Conservation (phyloP, 768 basidiomycete species). For the Lactarius vividus region DNA sequence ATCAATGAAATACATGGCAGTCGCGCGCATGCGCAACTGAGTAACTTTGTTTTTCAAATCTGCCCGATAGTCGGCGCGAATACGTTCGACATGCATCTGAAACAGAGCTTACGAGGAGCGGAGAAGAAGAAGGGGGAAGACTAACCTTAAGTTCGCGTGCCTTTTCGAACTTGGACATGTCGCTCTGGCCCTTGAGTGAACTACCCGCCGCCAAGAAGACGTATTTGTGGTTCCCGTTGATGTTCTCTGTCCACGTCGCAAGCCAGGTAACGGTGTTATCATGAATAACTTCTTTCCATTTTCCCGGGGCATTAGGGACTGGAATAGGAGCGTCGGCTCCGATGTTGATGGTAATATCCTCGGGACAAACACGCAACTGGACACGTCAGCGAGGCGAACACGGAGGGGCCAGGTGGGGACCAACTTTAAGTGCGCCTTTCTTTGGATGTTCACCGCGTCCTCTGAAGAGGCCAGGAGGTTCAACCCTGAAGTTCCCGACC, state of each 20-base stretch:
- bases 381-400: conserved; percentile 2
- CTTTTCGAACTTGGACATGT: conserved; percentile 98
- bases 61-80: conserved; percentile 81
- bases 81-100: conserved; percentile 86
- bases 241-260: conserved; percentile 98
- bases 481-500: conserved; percentile 95
- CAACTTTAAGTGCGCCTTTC: conserved; percentile 92
- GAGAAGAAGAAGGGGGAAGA: background rate
- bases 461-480: conserved; percentile 97
- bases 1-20: conserved; percentile 99
- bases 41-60: conserved; percentile 90
- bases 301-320: conserved; percentile 86
- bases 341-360: conserved; percentile 96
- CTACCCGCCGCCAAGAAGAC: conserved; percentile 98
- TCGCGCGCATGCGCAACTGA: conserved; percentile 95
- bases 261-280: conserved; percentile 99
- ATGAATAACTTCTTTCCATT: conserved; percentile 85
- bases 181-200: conserved; percentile 96
- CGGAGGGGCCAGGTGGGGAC: background rate
- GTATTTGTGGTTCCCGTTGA: conserved; percentile 94
- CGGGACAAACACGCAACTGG: conserved; percentile 84
- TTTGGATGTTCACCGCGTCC: conserved; percentile 98
- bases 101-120: conserved; percentile 10
- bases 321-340: conserved; percentile 73
- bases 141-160: conserved; percentile 90